These are phyloP conservation scores for Hymenoscyphus fructigenus DNA, from an alignment of 2,329 filamentous ascomycete species.

Conservation along the genomic window DNA sequence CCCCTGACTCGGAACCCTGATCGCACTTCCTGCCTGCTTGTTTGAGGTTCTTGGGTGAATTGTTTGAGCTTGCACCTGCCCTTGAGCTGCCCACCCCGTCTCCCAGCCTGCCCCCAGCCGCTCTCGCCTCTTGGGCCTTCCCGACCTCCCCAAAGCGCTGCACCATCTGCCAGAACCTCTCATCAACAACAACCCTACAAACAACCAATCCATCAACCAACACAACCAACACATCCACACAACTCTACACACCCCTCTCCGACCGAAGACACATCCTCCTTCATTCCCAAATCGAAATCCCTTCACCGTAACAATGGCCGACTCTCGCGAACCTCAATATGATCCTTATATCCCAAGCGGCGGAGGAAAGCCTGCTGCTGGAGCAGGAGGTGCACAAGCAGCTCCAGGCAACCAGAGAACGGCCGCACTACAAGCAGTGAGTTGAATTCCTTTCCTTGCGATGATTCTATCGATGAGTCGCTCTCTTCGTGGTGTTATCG, in stretches of 20 bases:
- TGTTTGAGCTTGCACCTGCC: slow-evolving; percentile 2
- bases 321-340: slow-evolving; percentile 32
- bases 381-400: slow-evolving; percentile 39
- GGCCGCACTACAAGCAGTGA: slow-evolving; percentile 80
- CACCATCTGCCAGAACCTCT: slow-evolving; percentile 10
- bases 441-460: slow-evolving; percentile 41
- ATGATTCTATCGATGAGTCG: slow-evolving; percentile 17
- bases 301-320: slow-evolving; percentile 32
- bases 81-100: not conserved
- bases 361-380: slow-evolving; percentile 26
- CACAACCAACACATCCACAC: slow-evolving; percentile 6
- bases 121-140: slow-evolving; percentile 7
- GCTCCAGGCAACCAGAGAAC: slow-evolving; percentile 57
- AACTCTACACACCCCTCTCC: not conserved
- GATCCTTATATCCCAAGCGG: slow-evolving; percentile 37
- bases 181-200: slow-evolving; percentile 5
- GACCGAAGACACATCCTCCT: slow-evolving; percentile 13
- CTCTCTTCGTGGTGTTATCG: not conserved
- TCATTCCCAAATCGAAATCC: slow-evolving; percentile 8
- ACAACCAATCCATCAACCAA: slow-evolving; percentile 10
- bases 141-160: slow-evolving; percentile 8
- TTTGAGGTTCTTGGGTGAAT: slow-evolving; percentile 2
- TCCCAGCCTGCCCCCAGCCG: not conserved
- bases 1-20: not conserved
- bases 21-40: not conserved